Evolutionary conservation across 1,284 basidiomycete species (phyloP), one percentile per base, ranked within the genome.

Genomic region (Cutaneotrichosporon daszewskae): DNA sequence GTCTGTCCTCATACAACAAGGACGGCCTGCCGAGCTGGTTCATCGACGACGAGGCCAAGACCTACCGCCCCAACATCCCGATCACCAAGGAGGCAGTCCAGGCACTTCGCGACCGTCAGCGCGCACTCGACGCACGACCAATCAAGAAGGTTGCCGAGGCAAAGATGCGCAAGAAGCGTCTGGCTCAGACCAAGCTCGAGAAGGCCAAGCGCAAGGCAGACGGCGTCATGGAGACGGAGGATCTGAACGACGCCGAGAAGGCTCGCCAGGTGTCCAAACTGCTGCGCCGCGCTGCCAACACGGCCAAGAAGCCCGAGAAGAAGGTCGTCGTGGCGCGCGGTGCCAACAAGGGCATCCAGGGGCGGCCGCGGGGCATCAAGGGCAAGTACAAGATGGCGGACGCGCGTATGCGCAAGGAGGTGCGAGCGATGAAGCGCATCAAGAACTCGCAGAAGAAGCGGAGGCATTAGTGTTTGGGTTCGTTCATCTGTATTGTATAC

Each of bases 101-200:
- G 42, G 84, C 83, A 4, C 77, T 99, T 27, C 82, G 87, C 26
- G 89, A 87, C 14, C 88, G 85, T 64, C 88, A 95, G 73, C 84
- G 92, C 19, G 89, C 90, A 5, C 76, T 99, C 35, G 91, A 99
- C 65, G 92, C 94, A 3, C 81, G 95, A 12, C 95, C 95, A 14
- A 98, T 99, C 74, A 98, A 97, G 76, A 99, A 99, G 77, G 79
- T 99, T 11, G 95, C 94, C 16, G 95, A 98, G 74, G 95, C 95
- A 32, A 98, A 98, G 72, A 91, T 89, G 27, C 79, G 95, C 51
- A 98, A 98, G 75, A 98, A 98, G 76, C 74, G 87, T 68, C 88
- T 85, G 72, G 87, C 90, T 4, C 78, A 81, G 17, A 84, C 88
- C 59, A 76, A 83, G 37, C 73, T 97, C 17, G 88, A 95, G 59